A percentile compares a stretch with the other conserved stretches of the same genome.
phyloP scores from a whole-genome alignment of 331 rosid genomes.

The Acacia concinna region DNA sequence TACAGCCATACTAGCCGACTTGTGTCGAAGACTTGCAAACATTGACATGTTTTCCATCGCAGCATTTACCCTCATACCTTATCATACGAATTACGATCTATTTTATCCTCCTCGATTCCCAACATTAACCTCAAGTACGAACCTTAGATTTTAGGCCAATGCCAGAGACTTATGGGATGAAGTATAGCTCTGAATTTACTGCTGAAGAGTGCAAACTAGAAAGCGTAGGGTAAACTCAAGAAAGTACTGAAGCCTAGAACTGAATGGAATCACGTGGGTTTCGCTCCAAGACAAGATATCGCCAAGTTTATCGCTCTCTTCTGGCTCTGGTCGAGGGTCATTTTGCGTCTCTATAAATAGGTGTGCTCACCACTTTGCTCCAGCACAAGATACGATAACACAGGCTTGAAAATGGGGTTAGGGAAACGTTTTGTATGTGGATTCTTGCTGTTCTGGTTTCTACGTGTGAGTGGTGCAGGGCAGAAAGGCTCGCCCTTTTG shows the following conservation, averaged over 20 bases:
- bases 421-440: conserved; percentile 17
- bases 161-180: not conserved
- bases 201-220: not conserved
- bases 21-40: not conserved
- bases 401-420: conserved; percentile 43
- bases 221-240: too few relatives aligned
- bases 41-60: conserved; percentile 8
- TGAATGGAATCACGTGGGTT: not conserved
- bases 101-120: not conserved
- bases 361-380: not conserved
- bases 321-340: not conserved
- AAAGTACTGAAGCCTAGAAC: not conserved
- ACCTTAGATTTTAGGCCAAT: not conserved
- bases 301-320: not conserved
- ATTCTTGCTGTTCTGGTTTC: conserved; percentile 37
- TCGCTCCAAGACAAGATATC: not conserved
- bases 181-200: not conserved
- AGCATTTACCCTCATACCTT: too few relatives aligned
- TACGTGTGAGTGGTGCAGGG: conserved; percentile 16
- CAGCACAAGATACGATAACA: not conserved
- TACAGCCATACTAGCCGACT: not conserved
- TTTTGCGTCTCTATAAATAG: not conserved
- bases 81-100: too few relatives aligned
- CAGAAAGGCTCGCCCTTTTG: conserved; percentile 44
- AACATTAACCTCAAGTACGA: not conserved